A percentile compares a stretch with the other conserved stretches of the same genome.
phyloP scores from a whole-genome alignment of 257 asterid genomes.

The Marsdenia floribunda region DNA sequence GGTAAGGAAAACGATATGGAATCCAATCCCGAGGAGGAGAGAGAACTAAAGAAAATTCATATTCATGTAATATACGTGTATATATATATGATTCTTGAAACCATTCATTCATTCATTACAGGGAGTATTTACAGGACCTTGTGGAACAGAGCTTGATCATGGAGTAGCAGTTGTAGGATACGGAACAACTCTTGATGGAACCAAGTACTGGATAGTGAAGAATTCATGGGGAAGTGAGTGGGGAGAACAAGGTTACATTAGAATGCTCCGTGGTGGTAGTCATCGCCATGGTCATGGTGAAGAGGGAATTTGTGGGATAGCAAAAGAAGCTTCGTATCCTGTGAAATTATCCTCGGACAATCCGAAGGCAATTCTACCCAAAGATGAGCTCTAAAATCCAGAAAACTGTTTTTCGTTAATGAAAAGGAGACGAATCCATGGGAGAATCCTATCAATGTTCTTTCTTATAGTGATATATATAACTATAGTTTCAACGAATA shows the following conservation, averaged over 20 bases:
- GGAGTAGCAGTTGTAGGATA: slow-evolving; percentile 72
- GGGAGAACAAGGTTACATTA: slow-evolving; percentile 71
- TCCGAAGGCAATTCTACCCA: slow-evolving; percentile 33
- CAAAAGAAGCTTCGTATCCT: slow-evolving; percentile 74
- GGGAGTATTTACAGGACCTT: slow-evolving; percentile 59
- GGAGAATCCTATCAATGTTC: not conserved
- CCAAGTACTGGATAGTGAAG: slow-evolving; percentile 71
- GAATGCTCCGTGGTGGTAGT: slow-evolving; percentile 52
- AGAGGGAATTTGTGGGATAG: slow-evolving; percentile 69
- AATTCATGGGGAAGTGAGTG: slow-evolving; percentile 66
- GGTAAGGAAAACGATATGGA: slow-evolving; percentile 24
- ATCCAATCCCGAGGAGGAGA: too few species aligned
- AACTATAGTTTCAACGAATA: too few species aligned
- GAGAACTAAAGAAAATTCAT: too few species aligned
- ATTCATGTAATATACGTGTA: too few species aligned
- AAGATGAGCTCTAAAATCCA: slow-evolving; percentile 54
- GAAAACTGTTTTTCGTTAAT: too few species aligned
- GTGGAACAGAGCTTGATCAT: slow-evolving; percentile 75
- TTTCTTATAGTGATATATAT: too few species aligned
- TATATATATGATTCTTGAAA: too few species aligned
- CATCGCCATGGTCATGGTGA: slow-evolving; percentile 21
- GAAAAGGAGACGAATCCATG: too few species aligned
- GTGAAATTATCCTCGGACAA: slow-evolving; percentile 47
- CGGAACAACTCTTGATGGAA: slow-evolving; percentile 60
- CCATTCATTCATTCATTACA: slow-evolving; percentile 5